Evolutionary conservation across 306 rosid species (phyloP), one percentile per base, ranked within the genome.

Genomic region (Medicago arabica): DNA sequence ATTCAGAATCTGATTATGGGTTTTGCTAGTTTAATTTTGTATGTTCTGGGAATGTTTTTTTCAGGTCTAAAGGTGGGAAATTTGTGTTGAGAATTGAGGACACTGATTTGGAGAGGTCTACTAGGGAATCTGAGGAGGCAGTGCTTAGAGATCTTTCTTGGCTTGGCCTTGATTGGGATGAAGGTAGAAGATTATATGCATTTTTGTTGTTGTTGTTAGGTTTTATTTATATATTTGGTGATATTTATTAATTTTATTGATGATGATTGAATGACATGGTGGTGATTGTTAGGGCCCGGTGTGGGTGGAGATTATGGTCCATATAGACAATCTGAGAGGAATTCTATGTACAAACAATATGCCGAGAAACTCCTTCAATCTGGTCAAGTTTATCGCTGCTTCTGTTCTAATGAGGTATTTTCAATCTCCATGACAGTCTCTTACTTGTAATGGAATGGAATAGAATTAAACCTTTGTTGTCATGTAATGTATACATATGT

Each of bases 91-190:
- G 97, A 83, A 90, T 95, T 69, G 99, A 95, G 86, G 99, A 92
- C 66, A 95, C 99, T 77, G 99, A 95, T 81, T 89, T 95, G 92
- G 97, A 90, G 87, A 89, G 99, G 89, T 95, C 99, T 71, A 92
- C 97, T 5, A 80, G 80, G 67, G 88, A 95, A 71, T 95, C 97
- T 54, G 99, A 95, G 82, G 96, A 87, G 69, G 93, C 99, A 23
- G 38, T 95, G 83, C 82, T 95, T 67, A 86, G 72, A 71, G 99
- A 92, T 82, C 93, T 95, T 71, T 81, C 97, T 49, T 92, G 99
- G 99, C 97, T 95, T 76, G 97, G 99, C 39, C 97, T 95, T 74
- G 83, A 89, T 75, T 95, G 96, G 93, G 97, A 95, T 84, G 97
- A 95, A 86, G 99, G 97, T 92, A 50, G 18, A 60, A 55, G 41